Evolutionary conservation across 108 stramenopile genomes (phyloP), one percentile per base, ranked within the genome.

Genomic region (Cyclotella kingstonii): DNA sequence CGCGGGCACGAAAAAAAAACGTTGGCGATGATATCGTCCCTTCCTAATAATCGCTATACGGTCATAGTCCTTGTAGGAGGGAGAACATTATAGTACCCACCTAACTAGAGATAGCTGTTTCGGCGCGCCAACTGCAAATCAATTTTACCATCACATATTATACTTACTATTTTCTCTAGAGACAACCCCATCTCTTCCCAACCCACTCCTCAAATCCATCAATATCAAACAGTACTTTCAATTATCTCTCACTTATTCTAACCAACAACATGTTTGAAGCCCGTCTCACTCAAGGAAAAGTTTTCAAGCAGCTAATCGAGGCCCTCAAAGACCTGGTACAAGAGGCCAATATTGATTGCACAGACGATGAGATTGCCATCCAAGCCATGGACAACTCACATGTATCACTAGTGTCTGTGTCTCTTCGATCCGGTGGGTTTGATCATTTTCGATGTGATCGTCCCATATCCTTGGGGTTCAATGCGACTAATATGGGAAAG

Each of bases 221-320:
- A 11, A 8, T 34, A 54, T 3, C 21, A 21, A 5, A 17, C 35
- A 27, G 44, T 45, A 34, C 53, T 11, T 36, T 36, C 9, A 36
- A 36, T 7, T 11, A 7, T 11, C 11, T 36, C 36, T 25, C 27
- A 45, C 46, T 12, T 14, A 66, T n/a, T n/a, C n/a, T n/a, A n/a
- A n/a, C n/a, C n/a, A n/a, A n/a, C n/a, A 92, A 55, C 65, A 99
- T 99, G 99, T 98, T 98, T 63, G 99, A 99, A 81, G 97, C 97
- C 22, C 82, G 87, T 18, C 74, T 99, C n/a, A 76, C 78, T 66
- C 66, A 98, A 78, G 99, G 95, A 54, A 70, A 76, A 36, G 84
- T 90, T 34, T 84, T 99, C 59, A 98, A 97, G 76, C 89, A 95
- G 70, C 92, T 99, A 68, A 86, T 99, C 66, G 98, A 98, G 47